Percentiles rank a stretch among this genome's conserved stretches.
Conservation (phyloP, 2,329 filamentous ascomycete species). For the Emmonsiellopsis sp. region DNA sequence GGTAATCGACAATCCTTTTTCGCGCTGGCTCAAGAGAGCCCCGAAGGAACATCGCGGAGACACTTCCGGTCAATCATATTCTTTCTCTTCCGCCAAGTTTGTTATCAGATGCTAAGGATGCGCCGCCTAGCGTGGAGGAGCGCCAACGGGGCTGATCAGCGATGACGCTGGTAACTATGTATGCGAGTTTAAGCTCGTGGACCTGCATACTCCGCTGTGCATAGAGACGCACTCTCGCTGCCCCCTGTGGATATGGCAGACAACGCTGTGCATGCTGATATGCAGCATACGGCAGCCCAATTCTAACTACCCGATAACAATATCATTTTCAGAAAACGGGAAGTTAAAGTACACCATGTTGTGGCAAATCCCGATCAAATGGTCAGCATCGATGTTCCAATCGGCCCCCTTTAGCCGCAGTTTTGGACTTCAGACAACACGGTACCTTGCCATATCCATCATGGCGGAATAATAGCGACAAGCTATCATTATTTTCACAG, state of each 20-base stretch:
- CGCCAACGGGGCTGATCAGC: neutral
- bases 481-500: too few relatives aligned
- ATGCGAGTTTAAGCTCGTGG: too few relatives aligned
- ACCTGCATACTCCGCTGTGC: too few relatives aligned
- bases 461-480: neutral
- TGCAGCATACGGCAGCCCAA: too few relatives aligned
- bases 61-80: neutral
- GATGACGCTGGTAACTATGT: neutral
- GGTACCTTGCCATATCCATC: neutral
- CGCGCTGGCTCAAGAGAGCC: too few relatives aligned
- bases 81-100: neutral
- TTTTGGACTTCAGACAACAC: neutral
- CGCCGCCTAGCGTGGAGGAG: neutral
- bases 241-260: too few relatives aligned
- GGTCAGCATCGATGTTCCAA: neutral
- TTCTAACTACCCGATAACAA: too few relatives aligned
- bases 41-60: neutral
- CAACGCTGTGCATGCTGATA: too few relatives aligned
- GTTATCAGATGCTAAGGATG: neutral
- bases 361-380: neutral
- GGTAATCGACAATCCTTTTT: neutral
- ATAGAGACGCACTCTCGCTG: too few relatives aligned
- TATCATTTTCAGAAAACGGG: too few relatives aligned
- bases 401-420: neutral
- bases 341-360: too few relatives aligned